Base-by-base conservation (phyloP, 148 eudicot genomes). In the Fagopyrum esculentum region DNA sequence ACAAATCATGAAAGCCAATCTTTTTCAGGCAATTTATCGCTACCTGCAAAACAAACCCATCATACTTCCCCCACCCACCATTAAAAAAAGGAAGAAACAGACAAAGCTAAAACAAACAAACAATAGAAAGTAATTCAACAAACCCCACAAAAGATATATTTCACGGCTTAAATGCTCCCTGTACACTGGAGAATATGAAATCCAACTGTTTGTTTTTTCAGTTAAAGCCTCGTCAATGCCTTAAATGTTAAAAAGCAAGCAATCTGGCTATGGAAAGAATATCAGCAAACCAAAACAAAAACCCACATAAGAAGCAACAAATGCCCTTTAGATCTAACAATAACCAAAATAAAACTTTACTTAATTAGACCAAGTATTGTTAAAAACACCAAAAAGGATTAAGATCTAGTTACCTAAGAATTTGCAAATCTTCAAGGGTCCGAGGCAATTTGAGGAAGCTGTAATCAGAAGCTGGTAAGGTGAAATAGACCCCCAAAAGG, bases 361-460 rank as follows among this genome's bases (percentile, higher is more conserved):
- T 17, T 12, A 49, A 49, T 10, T 13, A 49, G 15, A 49, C 52
- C 12, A 49, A 1, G 10, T 8, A 8, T 49, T 8, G 2, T 49
- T 49, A 10, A 49, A 49, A 10, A 49, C 10, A 49, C n/a, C 57
- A 52, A 52, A 52, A 52, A 13, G 57, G n/a, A 52, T 15, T 52
- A 6, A 52, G 57, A 52, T 52, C 57, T 52, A 6, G 47, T 44
- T 84, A 94, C 98, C 88, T 87, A 72, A 94, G 92, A 76, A 91
- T 84, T 75, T 88, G 97, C 73, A 94, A 83, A 73, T 94, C 98
- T 72, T 91, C 81, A 35, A 91, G 86, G 63, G 76, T 82, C 29
- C 87, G 89, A 60, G 98, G 98, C 47, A 94, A 86, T 86, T 94
- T 94, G 71, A 94, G 96, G 85, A 94, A 94, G 83, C 93, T 90